Evolutionary conservation across 768 basidiomycete species (phyloP).

Genomic region (Tephrocybe sp.): DNA sequence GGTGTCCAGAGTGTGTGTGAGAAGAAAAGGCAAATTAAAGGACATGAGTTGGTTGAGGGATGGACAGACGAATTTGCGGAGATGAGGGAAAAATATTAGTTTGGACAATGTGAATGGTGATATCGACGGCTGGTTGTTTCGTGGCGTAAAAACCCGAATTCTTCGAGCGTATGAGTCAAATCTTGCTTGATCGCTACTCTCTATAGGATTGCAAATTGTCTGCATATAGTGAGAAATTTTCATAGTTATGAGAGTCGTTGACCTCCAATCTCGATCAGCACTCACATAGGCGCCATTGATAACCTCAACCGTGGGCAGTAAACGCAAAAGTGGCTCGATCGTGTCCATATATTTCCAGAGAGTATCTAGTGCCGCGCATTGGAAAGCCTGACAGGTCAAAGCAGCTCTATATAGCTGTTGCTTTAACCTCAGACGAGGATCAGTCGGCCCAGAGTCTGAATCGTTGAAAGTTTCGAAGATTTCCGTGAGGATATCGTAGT

Average conservation of each 20-base stretch:
- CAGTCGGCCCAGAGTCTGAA: too few species aligned
- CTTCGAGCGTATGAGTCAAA: neutral
- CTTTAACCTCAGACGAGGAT: too few species aligned
- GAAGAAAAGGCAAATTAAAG: neutral
- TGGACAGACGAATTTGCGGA: neutral
- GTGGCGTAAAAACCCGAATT: neutral
- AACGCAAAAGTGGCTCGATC: neutral
- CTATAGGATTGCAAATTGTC: neutral
- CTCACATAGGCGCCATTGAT: slow-evolving; percentile 1
- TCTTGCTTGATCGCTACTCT: neutral
- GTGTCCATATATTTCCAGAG: too few species aligned
- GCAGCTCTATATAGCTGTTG: too few species aligned
- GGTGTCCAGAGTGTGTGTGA: neutral
- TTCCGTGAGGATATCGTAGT: too few species aligned
- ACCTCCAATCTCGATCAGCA: neutral
- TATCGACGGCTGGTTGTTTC: neutral
- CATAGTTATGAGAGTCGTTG: too few species aligned
- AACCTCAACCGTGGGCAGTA: neutral
- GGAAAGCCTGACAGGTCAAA: too few species aligned
- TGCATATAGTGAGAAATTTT: neutral
- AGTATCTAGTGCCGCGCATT: too few species aligned
- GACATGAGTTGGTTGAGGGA: neutral
- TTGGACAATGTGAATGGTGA: neutral
- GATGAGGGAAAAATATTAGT: neutral
- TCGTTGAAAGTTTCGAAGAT: too few species aligned